phyloP scores from a whole-genome alignment of 768 basidiomycete genomes.

The Tricholoma matsutake region DNA sequence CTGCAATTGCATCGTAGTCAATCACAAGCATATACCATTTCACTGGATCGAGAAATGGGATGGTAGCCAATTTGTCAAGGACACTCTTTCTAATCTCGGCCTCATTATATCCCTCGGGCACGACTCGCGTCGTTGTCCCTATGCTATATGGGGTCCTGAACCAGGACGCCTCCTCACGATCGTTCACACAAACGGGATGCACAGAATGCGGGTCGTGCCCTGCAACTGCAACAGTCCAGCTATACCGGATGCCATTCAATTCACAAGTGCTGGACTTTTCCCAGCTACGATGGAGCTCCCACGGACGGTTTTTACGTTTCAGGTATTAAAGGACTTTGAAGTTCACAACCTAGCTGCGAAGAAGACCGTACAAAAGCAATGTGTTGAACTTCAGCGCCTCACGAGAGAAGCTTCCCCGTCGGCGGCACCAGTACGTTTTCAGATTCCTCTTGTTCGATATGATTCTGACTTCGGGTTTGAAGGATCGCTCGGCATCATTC shows the following conservation, averaged over 20 bases:
- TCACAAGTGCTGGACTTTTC: not conserved
- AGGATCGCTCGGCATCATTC: not conserved
- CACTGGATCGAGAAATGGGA: not conserved
- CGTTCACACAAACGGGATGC: not conserved
- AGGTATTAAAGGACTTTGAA: not conserved
- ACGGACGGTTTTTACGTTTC: not conserved
- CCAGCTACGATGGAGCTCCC: not conserved
- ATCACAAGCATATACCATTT: not conserved
- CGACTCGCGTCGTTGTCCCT: not conserved
- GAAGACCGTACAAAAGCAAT: not conserved
- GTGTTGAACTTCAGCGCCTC: not conserved
- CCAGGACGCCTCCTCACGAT: not conserved
- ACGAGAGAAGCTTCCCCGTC: not conserved
- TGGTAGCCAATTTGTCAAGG: not conserved
- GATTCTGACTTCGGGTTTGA: not conserved
- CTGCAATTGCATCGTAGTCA: not conserved
- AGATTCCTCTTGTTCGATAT: not conserved
- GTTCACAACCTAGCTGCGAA: not conserved
- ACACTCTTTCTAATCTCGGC: not conserved
- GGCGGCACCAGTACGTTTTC: not conserved
- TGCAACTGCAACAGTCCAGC: not conserved
- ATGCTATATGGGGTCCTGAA: not conserved
- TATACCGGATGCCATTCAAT: not conserved
- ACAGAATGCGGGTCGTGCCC: not conserved
- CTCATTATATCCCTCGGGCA: not conserved